Base-by-base conservation (phyloP, 164 flowering plant species). In the Aristolochia fimbriata region DNA sequence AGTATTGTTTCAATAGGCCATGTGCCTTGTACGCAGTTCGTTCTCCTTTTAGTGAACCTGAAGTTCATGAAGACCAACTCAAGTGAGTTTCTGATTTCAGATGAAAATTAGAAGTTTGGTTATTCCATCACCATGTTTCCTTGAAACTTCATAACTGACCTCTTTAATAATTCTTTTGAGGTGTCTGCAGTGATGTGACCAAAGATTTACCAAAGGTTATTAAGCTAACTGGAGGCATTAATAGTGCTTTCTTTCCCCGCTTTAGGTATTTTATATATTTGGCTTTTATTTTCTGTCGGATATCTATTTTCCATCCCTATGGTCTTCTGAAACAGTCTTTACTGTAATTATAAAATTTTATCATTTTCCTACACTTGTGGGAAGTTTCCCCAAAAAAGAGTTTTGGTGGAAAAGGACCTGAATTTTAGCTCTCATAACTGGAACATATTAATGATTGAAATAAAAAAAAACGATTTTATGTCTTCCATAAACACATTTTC, bases 1-100 rank as follows among this genome's bases (percentile, higher is more conserved):
- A 78, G 58, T 91, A 88, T 73, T 94, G 99, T 74, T 84, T 74
- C 70, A 94, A 94, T 59, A 83, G 99, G 72, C 83, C 89, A 50
- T 94, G 96, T 71, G 82, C 91, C 45, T 70, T 94, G 68, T 94
- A 91, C 74, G 88, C 93, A 30, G 79, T 83, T 51, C 75, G 68
- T 68, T 73, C 73, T 65, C 85, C 91, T 62, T 57, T 72, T 55
- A 63, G 53, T 43, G 71, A 69, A 66, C 58, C 71, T 60, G 73
- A 69, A 62, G 68, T 41, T 58, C 62, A 59, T 55, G 72, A 73
- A 58, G 53, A 25, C 63, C 62, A 73, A n/a, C 25, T 43, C 47
- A 74, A 73, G 91, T 87, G 65, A 33, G 85, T 72, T 65, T 6
- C 51, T 46, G 47, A 15, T 19, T 65, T 13, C 24, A 5, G 14